Percentiles rank a stretch among this genome's conserved stretches.
These are phyloP conservation scores for Sphaerostilbella broomeana DNA, from an alignment of 2,329 filamentous ascomycete genomes.

Conservation along the genomic window DNA sequence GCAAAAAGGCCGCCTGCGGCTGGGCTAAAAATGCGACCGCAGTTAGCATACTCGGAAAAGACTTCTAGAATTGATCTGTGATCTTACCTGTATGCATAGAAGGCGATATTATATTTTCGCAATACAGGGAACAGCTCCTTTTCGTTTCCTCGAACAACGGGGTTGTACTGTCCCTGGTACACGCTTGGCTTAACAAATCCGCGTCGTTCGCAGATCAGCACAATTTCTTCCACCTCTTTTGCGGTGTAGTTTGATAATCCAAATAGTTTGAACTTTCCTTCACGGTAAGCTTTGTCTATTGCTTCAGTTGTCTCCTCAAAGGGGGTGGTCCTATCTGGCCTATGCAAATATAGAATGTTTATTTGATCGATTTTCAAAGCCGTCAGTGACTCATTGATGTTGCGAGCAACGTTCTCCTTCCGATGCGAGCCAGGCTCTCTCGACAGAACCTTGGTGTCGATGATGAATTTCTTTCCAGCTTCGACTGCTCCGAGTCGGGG, in stretches of 20 bases:
- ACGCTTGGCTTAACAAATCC: slow-evolving; percentile 37
- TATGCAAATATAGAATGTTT: slow-evolving; percentile 6
- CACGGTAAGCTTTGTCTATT: slow-evolving; percentile 2
- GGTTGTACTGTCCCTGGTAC: slow-evolving; percentile 44
- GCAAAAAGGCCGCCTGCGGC: slow-evolving; percentile 7
- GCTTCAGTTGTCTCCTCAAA: slow-evolving; percentile 9
- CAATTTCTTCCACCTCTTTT: slow-evolving; percentile 36
- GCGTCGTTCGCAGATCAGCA: slow-evolving; percentile 36
- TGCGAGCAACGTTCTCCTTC: slow-evolving; percentile 21
- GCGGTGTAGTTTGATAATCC: slow-evolving; percentile 41
- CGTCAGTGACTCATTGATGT: slow-evolving; percentile 27
- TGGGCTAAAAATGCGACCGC: not conserved
- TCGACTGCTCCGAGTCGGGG: slow-evolving; percentile 22
- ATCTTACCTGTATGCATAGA: slow-evolving; percentile 35
- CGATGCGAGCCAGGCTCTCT: slow-evolving; percentile 22
- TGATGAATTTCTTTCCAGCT: slow-evolving; percentile 24
- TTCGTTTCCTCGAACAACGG: slow-evolving; percentile 36
- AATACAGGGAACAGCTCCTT: slow-evolving; percentile 36
- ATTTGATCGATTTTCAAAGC: slow-evolving; percentile 16
- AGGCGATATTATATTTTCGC: slow-evolving; percentile 35
- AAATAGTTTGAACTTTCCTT: slow-evolving; percentile 61
- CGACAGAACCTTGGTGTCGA: slow-evolving; percentile 32
- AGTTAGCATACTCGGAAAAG: too few species aligned
- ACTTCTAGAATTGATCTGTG: too few species aligned
- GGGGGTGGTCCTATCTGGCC: slow-evolving; percentile 5